A percentile compares a stretch with the other conserved stretches of the same genome.
These are phyloP conservation scores for Niveomyces coronatus DNA, from an alignment of 2,329 filamentous ascomycete genomes.

Conservation along the genomic window DNA sequence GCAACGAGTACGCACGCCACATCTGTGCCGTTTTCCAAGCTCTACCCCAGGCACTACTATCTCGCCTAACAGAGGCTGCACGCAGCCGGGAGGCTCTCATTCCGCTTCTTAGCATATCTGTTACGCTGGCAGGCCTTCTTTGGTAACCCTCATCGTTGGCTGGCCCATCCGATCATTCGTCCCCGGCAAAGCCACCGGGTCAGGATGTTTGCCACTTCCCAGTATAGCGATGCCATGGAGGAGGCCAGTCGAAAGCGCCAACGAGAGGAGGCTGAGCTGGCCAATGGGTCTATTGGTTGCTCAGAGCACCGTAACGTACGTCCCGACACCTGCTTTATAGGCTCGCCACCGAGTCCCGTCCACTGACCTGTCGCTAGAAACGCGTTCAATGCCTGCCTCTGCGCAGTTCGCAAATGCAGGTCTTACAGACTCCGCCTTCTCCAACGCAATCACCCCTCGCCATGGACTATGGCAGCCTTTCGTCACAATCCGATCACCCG, in stretches of 20 bases:
- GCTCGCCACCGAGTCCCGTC: neutral
- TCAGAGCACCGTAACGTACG: conserved; percentile 41
- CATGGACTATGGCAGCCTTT: conserved; percentile 28
- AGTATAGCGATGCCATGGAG: conserved; percentile 21
- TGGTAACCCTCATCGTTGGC: too few relatives aligned
- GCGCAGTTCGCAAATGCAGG: conserved; percentile 31
- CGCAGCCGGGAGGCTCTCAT: too few relatives aligned
- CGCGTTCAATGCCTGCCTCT: conserved; percentile 43
- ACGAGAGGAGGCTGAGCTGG: conserved; percentile 37
- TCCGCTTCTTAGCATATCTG: too few relatives aligned
- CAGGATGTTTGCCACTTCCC: conserved; percentile 29
- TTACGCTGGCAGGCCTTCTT: too few relatives aligned
- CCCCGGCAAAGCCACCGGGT: conserved; percentile 1
- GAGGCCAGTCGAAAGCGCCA: conserved; percentile 33
- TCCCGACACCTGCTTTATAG: neutral
- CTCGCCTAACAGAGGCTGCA: too few relatives aligned
- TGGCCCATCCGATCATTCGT: conserved; percentile 1
- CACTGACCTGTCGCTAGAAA: conserved; percentile 30
- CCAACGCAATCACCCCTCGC: conserved; percentile 30
- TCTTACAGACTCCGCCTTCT: conserved; percentile 20
- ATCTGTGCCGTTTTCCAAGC: neutral
- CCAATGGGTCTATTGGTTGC: conserved; percentile 30
- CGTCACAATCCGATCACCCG: conserved; percentile 2
- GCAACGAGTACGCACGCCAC: conserved; percentile 5
- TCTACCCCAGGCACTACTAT: too few relatives aligned